These are phyloP conservation scores for Ogataea trehalophila DNA, from an alignment of 805 yeast genomes.

Conservation along the genomic window DNA sequence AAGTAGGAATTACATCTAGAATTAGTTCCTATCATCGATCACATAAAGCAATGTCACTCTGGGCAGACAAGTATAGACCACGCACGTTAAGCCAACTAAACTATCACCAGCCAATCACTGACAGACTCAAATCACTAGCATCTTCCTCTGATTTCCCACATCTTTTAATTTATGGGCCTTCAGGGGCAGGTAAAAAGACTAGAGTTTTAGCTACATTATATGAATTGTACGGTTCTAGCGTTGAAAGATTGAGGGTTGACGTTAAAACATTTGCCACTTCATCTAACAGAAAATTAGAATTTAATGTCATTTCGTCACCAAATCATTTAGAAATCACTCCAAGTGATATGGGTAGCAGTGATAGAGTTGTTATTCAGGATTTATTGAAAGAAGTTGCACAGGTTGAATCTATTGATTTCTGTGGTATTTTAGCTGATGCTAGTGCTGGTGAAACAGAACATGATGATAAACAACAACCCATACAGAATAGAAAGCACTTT, in stretches of 20 bases:
- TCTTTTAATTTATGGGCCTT: constrained; percentile 86
- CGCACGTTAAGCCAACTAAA: constrained; percentile 55
- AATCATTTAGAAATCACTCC: constrained; percentile 95
- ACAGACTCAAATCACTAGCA: constrained; percentile 45
- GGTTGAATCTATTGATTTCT: constrained; percentile 88
- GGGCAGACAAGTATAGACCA: constrained; percentile 97
- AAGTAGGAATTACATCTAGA: too few species aligned
- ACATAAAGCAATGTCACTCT: constrained; percentile 62
- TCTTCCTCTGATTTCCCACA: constrained; percentile 89
- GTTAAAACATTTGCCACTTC: constrained; percentile 75
- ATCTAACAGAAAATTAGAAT: constrained; percentile 74
- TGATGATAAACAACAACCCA: background rate
- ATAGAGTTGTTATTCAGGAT: constrained; percentile 92
- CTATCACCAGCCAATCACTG: constrained; percentile 63
- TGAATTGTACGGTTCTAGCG: constrained; percentile 78
- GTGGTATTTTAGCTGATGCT: constrained; percentile 32
- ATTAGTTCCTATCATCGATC: too few species aligned
- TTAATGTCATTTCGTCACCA: constrained; percentile 88
- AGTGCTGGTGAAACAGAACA: background rate
- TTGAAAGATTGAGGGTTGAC: constrained; percentile 83
- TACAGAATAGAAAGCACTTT: constrained; percentile 48
- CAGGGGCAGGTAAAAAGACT: constrained; percentile 97
- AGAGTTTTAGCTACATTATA: constrained; percentile 75
- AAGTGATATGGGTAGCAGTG: constrained; percentile 93
- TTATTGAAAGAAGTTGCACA: constrained; percentile 91